Percentiles rank a stretch among this genome's conserved stretches.
Conservation (phyloP, 23 red algal genomes). For the Gracilaria caudata region DNA sequence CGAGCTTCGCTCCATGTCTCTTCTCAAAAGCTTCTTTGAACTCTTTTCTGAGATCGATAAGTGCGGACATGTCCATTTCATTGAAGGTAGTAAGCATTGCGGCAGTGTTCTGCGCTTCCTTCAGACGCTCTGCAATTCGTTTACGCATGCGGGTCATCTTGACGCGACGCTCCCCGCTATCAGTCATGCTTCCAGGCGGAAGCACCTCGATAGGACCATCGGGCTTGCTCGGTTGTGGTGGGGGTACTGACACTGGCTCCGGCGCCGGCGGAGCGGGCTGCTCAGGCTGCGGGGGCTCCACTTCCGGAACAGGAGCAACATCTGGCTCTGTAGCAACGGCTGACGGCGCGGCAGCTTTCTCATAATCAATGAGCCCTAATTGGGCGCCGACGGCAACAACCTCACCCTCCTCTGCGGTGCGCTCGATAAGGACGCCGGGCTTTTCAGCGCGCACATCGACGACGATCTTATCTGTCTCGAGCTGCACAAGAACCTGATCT, state of each 20-base stretch:
- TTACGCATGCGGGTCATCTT: slow-evolving; percentile 97
- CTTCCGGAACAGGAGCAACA: neutral
- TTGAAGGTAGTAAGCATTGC: slow-evolving; percentile 99
- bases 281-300: slow-evolving; percentile 47
- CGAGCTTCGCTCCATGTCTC: slow-evolving; percentile 90
- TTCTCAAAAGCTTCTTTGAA: slow-evolving; percentile 97
- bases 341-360: slow-evolving; percentile 15
- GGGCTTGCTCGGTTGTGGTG: neutral
- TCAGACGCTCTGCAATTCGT: slow-evolving; percentile 96
- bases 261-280: slow-evolving; percentile 3
- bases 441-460: slow-evolving; percentile 94
- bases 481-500: slow-evolving; percentile 90
- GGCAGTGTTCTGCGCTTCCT: slow-evolving; percentile 98
- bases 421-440: slow-evolving; percentile 76
- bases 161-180: slow-evolving; percentile 89
- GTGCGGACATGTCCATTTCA: slow-evolving; percentile 96
- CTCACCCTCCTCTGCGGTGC: slow-evolving; percentile 81
- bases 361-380: slow-evolving; percentile 73
- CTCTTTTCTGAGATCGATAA: slow-evolving; percentile 86
- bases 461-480: slow-evolving; percentile 98
- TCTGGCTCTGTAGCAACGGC: neutral
- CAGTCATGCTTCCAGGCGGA: slow-evolving; percentile 47
- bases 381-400: slow-evolving; percentile 85
- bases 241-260: neutral
- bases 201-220: slow-evolving; percentile 45